Conservation (phyloP, 2,329 filamentous ascomycete genomes). For the Leptosphaerulina australis region DNA sequence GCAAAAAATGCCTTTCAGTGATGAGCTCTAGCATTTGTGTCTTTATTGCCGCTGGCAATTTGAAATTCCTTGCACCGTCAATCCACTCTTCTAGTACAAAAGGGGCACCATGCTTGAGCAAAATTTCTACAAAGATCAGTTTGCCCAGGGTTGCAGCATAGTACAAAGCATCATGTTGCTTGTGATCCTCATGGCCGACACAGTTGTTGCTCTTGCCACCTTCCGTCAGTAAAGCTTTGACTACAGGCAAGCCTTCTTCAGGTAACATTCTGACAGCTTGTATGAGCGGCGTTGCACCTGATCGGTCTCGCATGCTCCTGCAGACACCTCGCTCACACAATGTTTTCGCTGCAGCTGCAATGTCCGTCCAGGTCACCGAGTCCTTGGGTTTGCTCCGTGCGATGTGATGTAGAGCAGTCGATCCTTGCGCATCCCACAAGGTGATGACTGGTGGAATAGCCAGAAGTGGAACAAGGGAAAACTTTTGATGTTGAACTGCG, state of each 20-base stretch:
- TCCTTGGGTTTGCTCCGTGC: conserved; percentile 30
- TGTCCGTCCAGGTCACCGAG: conserved; percentile 35
- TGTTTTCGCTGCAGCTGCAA: conserved; percentile 28
- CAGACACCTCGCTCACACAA: conserved; percentile 43
- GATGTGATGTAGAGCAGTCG: conserved; percentile 43
- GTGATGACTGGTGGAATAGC: conserved; percentile 40
- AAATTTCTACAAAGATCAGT: conserved; percentile 29
- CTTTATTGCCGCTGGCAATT: conserved; percentile 1
- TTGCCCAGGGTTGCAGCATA: conserved; percentile 39
- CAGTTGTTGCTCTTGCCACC: conserved; percentile 32
- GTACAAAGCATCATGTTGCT: conserved; percentile 33
- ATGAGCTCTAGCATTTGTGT: background rate
- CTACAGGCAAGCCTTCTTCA: conserved; percentile 36
- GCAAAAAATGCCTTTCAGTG: background rate
- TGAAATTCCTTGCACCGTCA: conserved; percentile 15
- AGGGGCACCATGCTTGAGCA: conserved; percentile 38
- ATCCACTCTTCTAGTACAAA: conserved; percentile 38
- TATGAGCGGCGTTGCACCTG: conserved; percentile 45
- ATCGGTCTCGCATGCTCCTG: conserved; percentile 41
- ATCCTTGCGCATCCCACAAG: conserved; percentile 39
- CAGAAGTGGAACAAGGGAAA: conserved; percentile 35
- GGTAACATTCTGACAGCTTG: conserved; percentile 37
- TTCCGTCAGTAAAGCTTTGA: conserved; percentile 34
- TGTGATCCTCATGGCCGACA: conserved; percentile 41
- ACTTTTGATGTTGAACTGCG: conserved; percentile 37